Percentiles rank a stretch among this genome's conserved stretches.
Conservation (phyloP, 1,284 basidiomycete species). For the Naganishia sp. region DNA sequence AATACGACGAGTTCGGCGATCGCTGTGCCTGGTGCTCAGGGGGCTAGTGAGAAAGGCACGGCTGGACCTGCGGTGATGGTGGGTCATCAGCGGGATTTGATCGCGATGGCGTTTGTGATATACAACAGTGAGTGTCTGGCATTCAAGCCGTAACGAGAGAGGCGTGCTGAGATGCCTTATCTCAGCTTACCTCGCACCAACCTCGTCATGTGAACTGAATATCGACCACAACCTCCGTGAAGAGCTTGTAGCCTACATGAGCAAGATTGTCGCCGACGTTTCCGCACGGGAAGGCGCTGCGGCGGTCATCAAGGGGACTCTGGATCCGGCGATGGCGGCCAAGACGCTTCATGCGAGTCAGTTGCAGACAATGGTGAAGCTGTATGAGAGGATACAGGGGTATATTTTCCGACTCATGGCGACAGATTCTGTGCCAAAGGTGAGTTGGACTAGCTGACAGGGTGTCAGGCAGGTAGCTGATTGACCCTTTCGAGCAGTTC, state of each 20-base stretch:
- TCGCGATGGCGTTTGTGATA: conserved; percentile 90
- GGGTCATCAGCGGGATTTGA: conserved; percentile 90
- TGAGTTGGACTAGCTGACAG: conserved; percentile 51
- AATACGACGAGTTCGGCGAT: conserved; percentile 89
- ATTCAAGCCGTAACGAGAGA: too few relatives aligned
- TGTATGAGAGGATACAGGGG: conserved; percentile 94
- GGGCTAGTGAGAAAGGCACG: conserved; percentile 31
- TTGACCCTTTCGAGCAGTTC: conserved; percentile 39
- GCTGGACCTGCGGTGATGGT: conserved; percentile 86
- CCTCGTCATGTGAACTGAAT: conserved; percentile 93
- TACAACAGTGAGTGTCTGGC: conserved; percentile 50
- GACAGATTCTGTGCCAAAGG: conserved; percentile 94
- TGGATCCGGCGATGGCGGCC: conserved; percentile 71
- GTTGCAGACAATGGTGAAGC: conserved; percentile 84
- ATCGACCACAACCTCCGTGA: conserved; percentile 95
- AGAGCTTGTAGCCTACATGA: conserved; percentile 89
- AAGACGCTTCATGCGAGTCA: conserved; percentile 79
- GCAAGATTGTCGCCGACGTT: conserved; percentile 70
- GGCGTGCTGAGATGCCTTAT: too few relatives aligned
- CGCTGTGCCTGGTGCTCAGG: conserved; percentile 57
- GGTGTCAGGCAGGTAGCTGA: not conserved
- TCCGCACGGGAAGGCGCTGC: conserved; percentile 65
- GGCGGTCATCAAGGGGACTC: conserved; percentile 66
- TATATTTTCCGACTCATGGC: conserved; percentile 98
- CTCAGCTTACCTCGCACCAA: conserved; percentile 92